Percentiles rank a stretch among this genome's conserved stretches.
phyloP scores from a whole-genome alignment of 345 rosid genomes.

The Euphorbia peplus region DNA sequence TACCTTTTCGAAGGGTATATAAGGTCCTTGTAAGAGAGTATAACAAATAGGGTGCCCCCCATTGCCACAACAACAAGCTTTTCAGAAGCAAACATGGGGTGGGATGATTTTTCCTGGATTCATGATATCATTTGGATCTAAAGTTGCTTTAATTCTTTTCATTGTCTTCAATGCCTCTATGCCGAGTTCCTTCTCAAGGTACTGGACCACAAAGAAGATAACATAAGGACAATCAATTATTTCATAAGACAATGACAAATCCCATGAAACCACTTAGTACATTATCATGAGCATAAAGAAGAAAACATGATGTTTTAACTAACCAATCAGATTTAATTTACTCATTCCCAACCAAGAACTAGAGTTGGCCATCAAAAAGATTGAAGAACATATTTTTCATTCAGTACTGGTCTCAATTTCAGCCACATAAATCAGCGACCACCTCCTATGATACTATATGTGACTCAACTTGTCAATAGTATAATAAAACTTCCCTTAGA shows the following conservation, averaged over 20 bases:
- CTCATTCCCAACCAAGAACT: background rate
- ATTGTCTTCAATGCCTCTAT: conserved; percentile 73
- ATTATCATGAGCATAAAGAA: background rate
- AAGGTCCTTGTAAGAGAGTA: background rate
- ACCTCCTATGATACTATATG: background rate
- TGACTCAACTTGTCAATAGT: background rate
- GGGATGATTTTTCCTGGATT: conserved; percentile 97
- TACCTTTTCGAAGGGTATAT: background rate
- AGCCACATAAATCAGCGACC: background rate
- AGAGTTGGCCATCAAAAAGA: background rate
- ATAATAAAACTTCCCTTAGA: no score
- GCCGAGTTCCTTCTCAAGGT: conserved; percentile 86
- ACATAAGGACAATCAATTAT: background rate
- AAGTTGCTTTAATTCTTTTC: conserved; percentile 70
- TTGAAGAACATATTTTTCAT: background rate
- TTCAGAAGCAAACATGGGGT: conserved; percentile 73
- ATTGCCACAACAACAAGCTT: background rate
- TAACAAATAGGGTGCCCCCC: background rate
- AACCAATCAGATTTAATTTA: background rate
- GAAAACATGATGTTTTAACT: background rate
- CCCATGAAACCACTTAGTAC: background rate
- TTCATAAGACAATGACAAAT: background rate
- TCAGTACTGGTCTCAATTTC: background rate
- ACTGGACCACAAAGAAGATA: conserved; percentile 34
- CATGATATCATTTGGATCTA: conserved; percentile 90